Evolutionary conservation across 2,329 filamentous ascomycete species (phyloP), one percentile per base, ranked within the genome.

Genomic region (Mollisiaceae sp.): DNA sequence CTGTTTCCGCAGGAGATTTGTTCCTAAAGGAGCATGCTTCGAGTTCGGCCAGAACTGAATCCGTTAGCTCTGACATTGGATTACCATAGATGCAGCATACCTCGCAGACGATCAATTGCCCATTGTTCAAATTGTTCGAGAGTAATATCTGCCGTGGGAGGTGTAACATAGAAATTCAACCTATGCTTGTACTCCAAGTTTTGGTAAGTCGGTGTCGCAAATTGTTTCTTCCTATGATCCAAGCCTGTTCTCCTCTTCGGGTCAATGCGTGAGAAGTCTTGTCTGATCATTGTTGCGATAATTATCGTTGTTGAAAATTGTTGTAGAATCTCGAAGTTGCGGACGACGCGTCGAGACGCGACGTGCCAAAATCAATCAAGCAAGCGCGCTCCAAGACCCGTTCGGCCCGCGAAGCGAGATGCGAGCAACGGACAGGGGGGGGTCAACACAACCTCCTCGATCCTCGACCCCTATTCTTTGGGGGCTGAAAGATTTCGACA

Each of bases 71-170:
- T 47, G 32, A 5, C 14, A 27, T 15, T 14, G 18, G 39, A n/a
- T 68, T 81, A 77, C 59, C 78, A 14, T 8, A 8, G 38, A 70
- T 35, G 71, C 54, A 22, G 45, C 81, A 63, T 81, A 93, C 93
- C 86, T 80, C 93, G 90, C 70, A 99, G 79, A 64, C 95, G 85
- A 74, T 97, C 92, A 75, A 99, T 98, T 12, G 94, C 95, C 95
- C 95, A 99, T 85, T 97, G 93, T 77, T 99, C 95, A 75, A 99
- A 99, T 77, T 99, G 90, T 76, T 99, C 95, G 50, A 99, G 88
- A 0, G 93, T 97, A 72, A 99, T 95, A 76, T 99, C 95, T 57
- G 91, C 91, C 0, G 93, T 97, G 0, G 95, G 95, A 55, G 95
- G 92, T 32, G 90, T 85, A 52, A 88, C 82, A 81, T 99, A 99